Evolutionary conservation across 2,329 filamentous ascomycete genomes (phyloP).

Genomic region (Monilinia fructicola): DNA sequence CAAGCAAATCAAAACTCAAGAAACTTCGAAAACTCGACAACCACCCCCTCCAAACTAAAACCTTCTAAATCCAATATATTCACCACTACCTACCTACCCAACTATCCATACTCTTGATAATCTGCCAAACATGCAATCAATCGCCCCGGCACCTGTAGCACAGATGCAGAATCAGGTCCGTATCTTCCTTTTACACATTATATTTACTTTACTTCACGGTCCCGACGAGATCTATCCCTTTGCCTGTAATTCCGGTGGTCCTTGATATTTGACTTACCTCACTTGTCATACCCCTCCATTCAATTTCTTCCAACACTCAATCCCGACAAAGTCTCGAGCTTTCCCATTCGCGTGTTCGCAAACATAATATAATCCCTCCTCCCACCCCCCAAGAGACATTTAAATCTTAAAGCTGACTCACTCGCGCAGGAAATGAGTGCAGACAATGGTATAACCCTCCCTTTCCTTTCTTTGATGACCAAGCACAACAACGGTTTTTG

Average conservation of each 20-base stretch:
- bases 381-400: neutral
- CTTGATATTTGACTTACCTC: conserved; percentile 18
- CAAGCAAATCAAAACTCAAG: conserved; percentile 18
- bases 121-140: conserved; percentile 36
- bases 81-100: neutral
- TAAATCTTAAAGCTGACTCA: conserved; percentile 35
- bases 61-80: neutral
- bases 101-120: neutral
- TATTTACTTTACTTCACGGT: neutral
- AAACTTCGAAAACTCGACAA: conserved; percentile 1
- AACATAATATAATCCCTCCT: conserved; percentile 7
- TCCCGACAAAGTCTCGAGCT: conserved; percentile 11
- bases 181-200: conserved; percentile 20
- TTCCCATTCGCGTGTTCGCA: conserved; percentile 1
- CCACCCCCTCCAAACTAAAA: neutral
- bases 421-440: conserved; percentile 37
- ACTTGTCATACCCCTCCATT: conserved; percentile 23
- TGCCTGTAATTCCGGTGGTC: conserved; percentile 10
- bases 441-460: conserved; percentile 35
- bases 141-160: conserved; percentile 38
- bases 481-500: conserved; percentile 16
- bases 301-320: conserved; percentile 17
- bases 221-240: conserved; percentile 13
- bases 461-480: conserved; percentile 11
- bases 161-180: conserved; percentile 38